Base-by-base conservation (phyloP, 2,329 filamentous ascomycete species). In the Talaromyces sp. region DNA sequence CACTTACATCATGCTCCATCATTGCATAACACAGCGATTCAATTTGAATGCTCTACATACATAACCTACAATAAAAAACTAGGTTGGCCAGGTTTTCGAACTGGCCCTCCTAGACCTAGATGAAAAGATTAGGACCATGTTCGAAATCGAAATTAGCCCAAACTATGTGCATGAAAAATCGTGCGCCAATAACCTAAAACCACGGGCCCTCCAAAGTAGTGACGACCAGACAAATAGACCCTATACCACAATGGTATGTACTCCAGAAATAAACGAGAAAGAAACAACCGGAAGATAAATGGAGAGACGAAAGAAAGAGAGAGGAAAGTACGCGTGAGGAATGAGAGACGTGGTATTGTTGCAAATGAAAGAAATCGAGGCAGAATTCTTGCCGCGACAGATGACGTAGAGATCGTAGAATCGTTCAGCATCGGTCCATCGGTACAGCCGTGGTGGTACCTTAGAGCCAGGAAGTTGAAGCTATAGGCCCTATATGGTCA, bases 381-480 rank as follows among this genome's bases (percentile, higher is more conserved):
- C 24, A 52, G 19, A 52, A 52, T 8, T 7, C 26, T 21, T 52
- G 49, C 49, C 27, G 26, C 26, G 49, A 52, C 13, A 52, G 31
- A 52, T 27, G 27, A 27, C 27, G 24, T 52, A 27, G 29, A n/a
- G 43, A 26, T 58, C 56, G 31, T 58, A 21, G 29, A 26, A 35
- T 52, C 43, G 46, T 53, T 38, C 17, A 53, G 43, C 19, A 21
- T 52, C 9, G 46, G 29, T 27, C 49, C 11, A 26, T 17, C 13
- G 24, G 13, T 50, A 27, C 38, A 13, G 46, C 26, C 6, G 14
- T 17, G 6, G 35, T 52, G 49, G 24, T 52, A 6, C 19, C 49
- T 69, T 66, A 80, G 32, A 80, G 73, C 78, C 78, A 80, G 24
- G 72, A 64, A 35, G 73, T 68, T 5, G 64, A 62, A 38, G 67